Evolutionary conservation across 495 filamentous ascomycete species (phyloP).

Genomic region (Amniculicola lignicola): DNA sequence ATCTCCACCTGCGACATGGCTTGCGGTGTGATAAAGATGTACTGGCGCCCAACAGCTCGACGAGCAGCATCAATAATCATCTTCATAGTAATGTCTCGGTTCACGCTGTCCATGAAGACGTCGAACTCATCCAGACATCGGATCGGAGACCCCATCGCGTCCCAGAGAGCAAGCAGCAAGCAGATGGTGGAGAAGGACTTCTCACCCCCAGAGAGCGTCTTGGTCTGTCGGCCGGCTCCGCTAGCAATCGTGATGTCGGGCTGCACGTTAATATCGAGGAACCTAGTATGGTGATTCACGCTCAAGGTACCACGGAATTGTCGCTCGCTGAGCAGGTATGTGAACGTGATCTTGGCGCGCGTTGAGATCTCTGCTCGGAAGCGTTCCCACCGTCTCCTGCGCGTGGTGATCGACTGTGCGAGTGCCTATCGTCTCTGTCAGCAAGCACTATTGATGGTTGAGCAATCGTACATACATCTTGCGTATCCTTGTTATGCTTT

Average conservation of each 20-base stretch:
- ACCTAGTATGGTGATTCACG: conserved; percentile 69
- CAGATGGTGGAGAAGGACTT: conserved; percentile 98
- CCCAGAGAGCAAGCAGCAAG: conserved; percentile 87
- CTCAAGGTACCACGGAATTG: conserved; percentile 79
- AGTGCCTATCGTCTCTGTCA: conserved; percentile 53
- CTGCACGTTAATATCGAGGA: conserved; percentile 72
- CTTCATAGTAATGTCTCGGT: conserved; percentile 86
- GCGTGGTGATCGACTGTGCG: conserved; percentile 63
- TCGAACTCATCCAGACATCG: conserved; percentile 98
- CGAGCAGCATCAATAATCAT: conserved; percentile 90
- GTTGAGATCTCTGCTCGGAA: conserved; percentile 82
- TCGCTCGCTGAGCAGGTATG: conserved; percentile 80
- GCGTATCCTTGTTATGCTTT: conserved; percentile 54
- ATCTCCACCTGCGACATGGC: conserved; percentile 69
- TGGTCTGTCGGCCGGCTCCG: conserved; percentile 71
- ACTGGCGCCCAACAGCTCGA: conserved; percentile 82
- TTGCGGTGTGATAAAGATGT: conserved; percentile 94
- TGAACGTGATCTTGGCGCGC: conserved; percentile 80
- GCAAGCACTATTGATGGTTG: too few relatives aligned
- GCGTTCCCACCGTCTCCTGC: conserved; percentile 69
- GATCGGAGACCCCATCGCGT: conserved; percentile 94
- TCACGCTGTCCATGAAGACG: conserved; percentile 98
- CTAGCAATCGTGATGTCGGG: conserved; percentile 71
- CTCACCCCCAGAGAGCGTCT: conserved; percentile 90
- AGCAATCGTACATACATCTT: conserved; percentile 44